Evolutionary conservation across 2,329 filamentous ascomycete species (phyloP), one percentile per base, ranked within the genome.

Genomic region (Trichoderma afroharzianum): DNA sequence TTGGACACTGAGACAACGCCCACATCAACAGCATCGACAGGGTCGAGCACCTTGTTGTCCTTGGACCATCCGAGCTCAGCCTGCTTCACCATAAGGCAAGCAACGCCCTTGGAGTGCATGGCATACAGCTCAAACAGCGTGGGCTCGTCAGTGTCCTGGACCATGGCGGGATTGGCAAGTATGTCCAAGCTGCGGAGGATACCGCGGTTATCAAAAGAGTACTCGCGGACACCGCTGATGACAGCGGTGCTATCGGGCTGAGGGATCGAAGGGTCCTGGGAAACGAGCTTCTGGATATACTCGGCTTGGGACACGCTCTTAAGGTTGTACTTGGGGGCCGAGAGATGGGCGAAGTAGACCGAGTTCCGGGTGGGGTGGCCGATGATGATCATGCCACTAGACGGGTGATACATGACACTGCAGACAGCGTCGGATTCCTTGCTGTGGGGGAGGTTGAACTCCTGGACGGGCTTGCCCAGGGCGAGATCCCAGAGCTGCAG

Each of bases 391-490:
- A 98, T 97, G 71, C 95, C 95, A 33, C 95, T 96, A 74, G 90
- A 88, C 6, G 96, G 92, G 80, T 99, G 95, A 81, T 98, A 99
- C 79, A 92, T 91, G 79, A 99, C 92, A 80, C 95, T 98, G 86
- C 96, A 99, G 73, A 98, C 95, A n/a, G 94, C 94, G 81, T 98
- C 95, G 3, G 94, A 97, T 80, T 98, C 95, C 79, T 96, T 97
- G 83, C 93, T 93, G 79, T 99, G 95, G 1, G 96, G 96, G 71
- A 99, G 90, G 80, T 97, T 96, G 80, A 99, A 91, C 83, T 99
- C 96, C 81, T 99, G 95, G 47, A 99, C 96, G 33, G 95, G 93
- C 83, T 98, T 98, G 75, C 92, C 93, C 39, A 99, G 90, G 55
- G 93, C 94, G 78, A 99, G 90, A 85, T 99, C 96, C 97, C 96